Percentiles rank a stretch among this genome's conserved stretches.
These are phyloP conservation scores for Boletus reticulatus DNA, from an alignment of 768 basidiomycete genomes.

Conservation along the genomic window DNA sequence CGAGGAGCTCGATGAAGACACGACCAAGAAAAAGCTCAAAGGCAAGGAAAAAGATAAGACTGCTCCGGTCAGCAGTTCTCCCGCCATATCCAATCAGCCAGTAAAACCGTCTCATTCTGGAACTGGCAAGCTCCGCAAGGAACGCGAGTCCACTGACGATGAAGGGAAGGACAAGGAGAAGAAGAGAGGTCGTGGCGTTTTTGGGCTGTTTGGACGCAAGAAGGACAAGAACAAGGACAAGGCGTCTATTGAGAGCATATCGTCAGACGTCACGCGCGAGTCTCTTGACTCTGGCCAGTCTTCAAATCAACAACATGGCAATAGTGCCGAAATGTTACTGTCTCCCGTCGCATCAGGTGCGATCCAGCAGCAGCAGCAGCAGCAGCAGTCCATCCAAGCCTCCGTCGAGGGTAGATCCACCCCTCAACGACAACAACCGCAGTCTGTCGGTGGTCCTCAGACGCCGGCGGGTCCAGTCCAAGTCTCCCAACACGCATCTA, in stretches of 20 bases:
- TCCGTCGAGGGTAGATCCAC: slow-evolving; percentile 19
- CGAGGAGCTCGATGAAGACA: slow-evolving; percentile 50
- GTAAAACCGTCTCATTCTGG: slow-evolving; percentile 10
- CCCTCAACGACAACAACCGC: slow-evolving; percentile 20
- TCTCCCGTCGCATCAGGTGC: slow-evolving; percentile 55
- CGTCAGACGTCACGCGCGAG: slow-evolving; percentile 44
- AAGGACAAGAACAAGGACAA: slow-evolving; percentile 75
- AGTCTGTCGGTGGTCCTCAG: slow-evolving; percentile 26
- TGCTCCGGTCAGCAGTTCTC: slow-evolving; percentile 27
- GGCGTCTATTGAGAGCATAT: slow-evolving; percentile 48
- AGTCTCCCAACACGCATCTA: slow-evolving; percentile 59
- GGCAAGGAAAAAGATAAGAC: slow-evolving; percentile 49
- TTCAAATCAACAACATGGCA: slow-evolving; percentile 38
- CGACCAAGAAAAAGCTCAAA: slow-evolving; percentile 48
- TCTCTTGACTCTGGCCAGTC: slow-evolving; percentile 69
- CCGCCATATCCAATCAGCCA: slow-evolving; percentile 29
- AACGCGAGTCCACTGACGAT: slow-evolving; percentile 42
- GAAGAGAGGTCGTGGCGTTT: slow-evolving; percentile 70
- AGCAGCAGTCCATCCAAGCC: slow-evolving; percentile 40
- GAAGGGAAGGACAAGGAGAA: slow-evolving; percentile 56
- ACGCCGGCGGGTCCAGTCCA: slow-evolving; percentile 33
- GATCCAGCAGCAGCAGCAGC: slow-evolving; percentile 61
- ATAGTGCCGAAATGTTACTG: slow-evolving; percentile 27
- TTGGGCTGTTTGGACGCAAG: slow-evolving; percentile 74
- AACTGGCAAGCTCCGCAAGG: slow-evolving; percentile 44